phyloP scores from a whole-genome alignment of 2,329 filamentous ascomycete genomes.

The Keithomyces neogunnii region DNA sequence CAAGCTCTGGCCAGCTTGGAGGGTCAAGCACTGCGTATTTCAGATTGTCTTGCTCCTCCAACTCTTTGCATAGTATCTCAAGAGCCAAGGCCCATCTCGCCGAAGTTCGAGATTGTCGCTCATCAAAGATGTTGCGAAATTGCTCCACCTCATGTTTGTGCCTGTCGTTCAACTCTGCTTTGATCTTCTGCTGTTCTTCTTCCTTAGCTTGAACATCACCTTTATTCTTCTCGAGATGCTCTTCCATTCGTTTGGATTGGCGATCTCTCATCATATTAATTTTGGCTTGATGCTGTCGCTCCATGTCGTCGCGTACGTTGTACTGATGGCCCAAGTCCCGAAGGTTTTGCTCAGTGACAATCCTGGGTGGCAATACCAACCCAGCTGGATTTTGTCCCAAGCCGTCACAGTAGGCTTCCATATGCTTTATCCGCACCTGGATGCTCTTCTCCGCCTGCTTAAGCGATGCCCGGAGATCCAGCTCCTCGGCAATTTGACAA shows the following conservation, averaged over 20 bases:
- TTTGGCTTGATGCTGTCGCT: conserved; percentile 48
- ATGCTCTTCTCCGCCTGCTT: conserved; percentile 51
- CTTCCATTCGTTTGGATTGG: conserved; percentile 53
- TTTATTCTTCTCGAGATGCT: conserved; percentile 46
- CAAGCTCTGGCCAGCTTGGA: conserved; percentile 21
- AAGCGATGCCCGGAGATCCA: conserved; percentile 46
- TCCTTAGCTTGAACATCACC: conserved; percentile 38
- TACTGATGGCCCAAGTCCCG: conserved; percentile 54
- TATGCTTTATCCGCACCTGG: conserved; percentile 50
- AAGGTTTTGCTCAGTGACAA: conserved; percentile 51
- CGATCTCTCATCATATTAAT: conserved; percentile 59
- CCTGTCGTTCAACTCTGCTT: conserved; percentile 36
- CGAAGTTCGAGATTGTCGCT: conserved; percentile 35
- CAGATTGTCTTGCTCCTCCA: conserved; percentile 36
- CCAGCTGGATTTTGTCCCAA: conserved; percentile 31
- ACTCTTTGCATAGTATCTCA: conserved; percentile 43
- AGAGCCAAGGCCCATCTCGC: conserved; percentile 44
- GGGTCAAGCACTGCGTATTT: conserved; percentile 30
- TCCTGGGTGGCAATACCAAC: conserved; percentile 34
- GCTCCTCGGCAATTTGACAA: conserved; percentile 52
- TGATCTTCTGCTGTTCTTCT: conserved; percentile 37
- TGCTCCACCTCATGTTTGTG: conserved; percentile 42
- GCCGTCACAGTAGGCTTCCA: conserved; percentile 57
- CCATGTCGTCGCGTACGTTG: conserved; percentile 50
- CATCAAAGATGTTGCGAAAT: conserved; percentile 34